Percentiles rank a stretch among this genome's conserved stretches.
Evolutionary conservation across 805 yeast species (phyloP).

Genomic region (Metschnikowia picachoensis): DNA sequence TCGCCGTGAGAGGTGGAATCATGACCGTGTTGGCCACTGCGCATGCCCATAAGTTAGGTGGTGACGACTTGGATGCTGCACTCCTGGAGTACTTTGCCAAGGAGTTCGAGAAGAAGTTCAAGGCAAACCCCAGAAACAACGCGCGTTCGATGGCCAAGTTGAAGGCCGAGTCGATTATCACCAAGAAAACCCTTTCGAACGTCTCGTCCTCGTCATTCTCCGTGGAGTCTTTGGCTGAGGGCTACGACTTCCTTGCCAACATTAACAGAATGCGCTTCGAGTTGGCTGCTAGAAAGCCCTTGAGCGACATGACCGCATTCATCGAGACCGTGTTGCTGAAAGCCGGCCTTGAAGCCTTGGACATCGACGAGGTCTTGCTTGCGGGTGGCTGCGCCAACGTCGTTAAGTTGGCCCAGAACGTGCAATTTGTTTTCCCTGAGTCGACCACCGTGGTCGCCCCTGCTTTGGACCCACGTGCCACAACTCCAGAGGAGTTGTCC

Average conservation of each 20-base stretch:
- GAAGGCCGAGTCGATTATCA: slow-evolving; percentile 72
- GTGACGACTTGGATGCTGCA: slow-evolving; percentile 77
- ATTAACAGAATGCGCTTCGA: slow-evolving; percentile 94
- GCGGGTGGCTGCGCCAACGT: slow-evolving; percentile 93
- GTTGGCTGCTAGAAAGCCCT: slow-evolving; percentile 74
- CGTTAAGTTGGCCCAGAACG: slow-evolving; percentile 81
- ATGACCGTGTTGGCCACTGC: slow-evolving; percentile 83
- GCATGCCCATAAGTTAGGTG: slow-evolving; percentile 82
- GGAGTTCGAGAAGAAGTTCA: slow-evolving; percentile 88
- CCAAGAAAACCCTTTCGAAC: slow-evolving; percentile 89
- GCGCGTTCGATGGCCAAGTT: slow-evolving; percentile 88
- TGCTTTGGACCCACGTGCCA: slow-evolving; percentile 62
- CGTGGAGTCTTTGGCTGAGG: slow-evolving; percentile 91
- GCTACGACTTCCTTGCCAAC: slow-evolving; percentile 87
- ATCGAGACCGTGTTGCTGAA: slow-evolving; percentile 70
- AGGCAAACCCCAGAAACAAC: slow-evolving; percentile 73
- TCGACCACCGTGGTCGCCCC: slow-evolving; percentile 74
- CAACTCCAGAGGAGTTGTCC: slow-evolving; percentile 83
- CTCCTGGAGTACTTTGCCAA: slow-evolving; percentile 81
- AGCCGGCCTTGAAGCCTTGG: slow-evolving; percentile 81
- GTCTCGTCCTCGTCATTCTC: slow-evolving; percentile 87
- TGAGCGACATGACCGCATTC: slow-evolving; percentile 71
- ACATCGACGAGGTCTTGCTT: slow-evolving; percentile 84
- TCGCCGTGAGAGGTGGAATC: slow-evolving; percentile 91
- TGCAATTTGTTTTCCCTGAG: slow-evolving; percentile 78